Percentiles rank a stretch among this genome's conserved stretches.
Evolutionary conservation across 495 filamentous ascomycete genomes (phyloP).

Genomic region (Terfezia claveryi): DNA sequence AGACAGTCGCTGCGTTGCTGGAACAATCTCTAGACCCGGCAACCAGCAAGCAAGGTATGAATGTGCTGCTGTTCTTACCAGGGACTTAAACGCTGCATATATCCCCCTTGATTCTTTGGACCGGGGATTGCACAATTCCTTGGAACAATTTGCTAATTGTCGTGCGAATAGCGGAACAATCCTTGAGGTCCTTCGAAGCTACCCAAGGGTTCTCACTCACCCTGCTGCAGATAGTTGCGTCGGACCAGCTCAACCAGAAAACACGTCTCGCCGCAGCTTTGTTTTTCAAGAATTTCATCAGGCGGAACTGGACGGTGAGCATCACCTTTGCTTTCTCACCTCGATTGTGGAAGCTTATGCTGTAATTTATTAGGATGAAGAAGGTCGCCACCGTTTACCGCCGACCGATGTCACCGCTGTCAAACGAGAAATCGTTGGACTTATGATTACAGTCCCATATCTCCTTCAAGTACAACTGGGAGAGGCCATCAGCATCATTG

Average conservation of each 20-base stretch:
- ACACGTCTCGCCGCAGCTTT: conserved; percentile 77
- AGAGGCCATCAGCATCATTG: conserved; percentile 88
- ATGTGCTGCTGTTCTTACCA: not conserved
- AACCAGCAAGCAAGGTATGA: conserved; percentile 66
- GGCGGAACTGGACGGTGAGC: conserved; percentile 59
- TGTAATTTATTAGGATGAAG: conserved; percentile 41
- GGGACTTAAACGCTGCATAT: not conserved
- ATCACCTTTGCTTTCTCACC: not conserved
- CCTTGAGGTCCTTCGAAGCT: conserved; percentile 49
- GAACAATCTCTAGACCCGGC: conserved; percentile 66
- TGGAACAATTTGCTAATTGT: not conserved
- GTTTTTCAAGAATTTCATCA: conserved; percentile 96
- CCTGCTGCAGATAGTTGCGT: conserved; percentile 70
- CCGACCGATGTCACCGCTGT: conserved; percentile 61
- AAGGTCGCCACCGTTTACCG: conserved; percentile 72
- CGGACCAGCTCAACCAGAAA: conserved; percentile 41
- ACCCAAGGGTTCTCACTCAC: conserved; percentile 70
- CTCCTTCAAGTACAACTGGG: conserved; percentile 82
- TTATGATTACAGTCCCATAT: conserved; percentile 82
- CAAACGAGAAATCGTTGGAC: conserved; percentile 77
- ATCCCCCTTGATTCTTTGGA: not conserved
- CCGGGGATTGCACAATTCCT: not conserved
- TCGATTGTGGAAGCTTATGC: conserved; percentile 3
- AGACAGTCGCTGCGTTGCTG: conserved; percentile 53
- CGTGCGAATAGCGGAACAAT: conserved; percentile 45